Conservation (phyloP, 140 eudicot species). For the Anethum foeniculum region DNA sequence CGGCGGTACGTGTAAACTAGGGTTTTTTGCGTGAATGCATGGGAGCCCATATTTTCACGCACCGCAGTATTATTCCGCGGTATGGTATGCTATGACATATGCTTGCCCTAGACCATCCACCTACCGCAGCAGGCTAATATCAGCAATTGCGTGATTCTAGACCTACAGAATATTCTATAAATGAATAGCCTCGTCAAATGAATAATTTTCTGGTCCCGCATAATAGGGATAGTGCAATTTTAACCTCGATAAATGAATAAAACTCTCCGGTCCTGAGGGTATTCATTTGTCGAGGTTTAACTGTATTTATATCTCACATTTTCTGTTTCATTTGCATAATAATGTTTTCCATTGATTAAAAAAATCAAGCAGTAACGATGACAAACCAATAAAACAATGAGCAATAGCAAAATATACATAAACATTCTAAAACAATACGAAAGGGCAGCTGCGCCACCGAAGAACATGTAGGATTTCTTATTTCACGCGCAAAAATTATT, state of each 20-base stretch:
- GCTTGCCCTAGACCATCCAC: too few species aligned
- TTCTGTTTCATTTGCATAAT: constrained; percentile 52
- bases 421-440: constrained; percentile 38
- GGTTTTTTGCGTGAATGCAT: too few species aligned
- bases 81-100: too few species aligned
- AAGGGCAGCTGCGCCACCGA: constrained; percentile 35
- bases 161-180: constrained; percentile 18
- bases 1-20: too few species aligned
- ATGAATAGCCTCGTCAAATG: too few species aligned
- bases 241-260: too few species aligned
- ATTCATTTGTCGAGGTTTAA: too few species aligned
- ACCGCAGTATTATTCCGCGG: too few species aligned
- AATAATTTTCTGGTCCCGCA: too few species aligned
- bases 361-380: constrained; percentile 70
- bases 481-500: constrained; percentile 15
- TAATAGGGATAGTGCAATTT: too few species aligned
- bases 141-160: constrained; percentile 83
- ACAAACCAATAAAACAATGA: constrained; percentile 75
- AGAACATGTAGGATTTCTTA: constrained; percentile 31
- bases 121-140: constrained; percentile 37
- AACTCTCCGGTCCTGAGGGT: too few species aligned
- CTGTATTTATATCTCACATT: constrained; percentile 31
- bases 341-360: constrained; percentile 69
- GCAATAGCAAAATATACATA: constrained; percentile 44
- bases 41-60: too few species aligned